These are phyloP conservation scores for Candida vartiovaarae DNA, from an alignment of 805 yeast species.

Conservation along the genomic window DNA sequence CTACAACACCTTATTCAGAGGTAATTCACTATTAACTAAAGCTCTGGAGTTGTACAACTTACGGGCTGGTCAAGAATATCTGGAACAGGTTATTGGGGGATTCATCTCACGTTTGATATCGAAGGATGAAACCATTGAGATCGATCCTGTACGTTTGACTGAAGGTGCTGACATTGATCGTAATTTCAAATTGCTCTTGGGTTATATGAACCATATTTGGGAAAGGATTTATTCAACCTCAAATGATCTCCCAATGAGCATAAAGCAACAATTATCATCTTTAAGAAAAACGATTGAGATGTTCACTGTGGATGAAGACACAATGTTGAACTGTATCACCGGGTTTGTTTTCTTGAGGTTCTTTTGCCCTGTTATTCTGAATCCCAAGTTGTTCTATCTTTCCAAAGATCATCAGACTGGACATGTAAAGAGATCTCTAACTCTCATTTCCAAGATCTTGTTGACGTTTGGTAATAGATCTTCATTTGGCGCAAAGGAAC, in stretches of 20 bases:
- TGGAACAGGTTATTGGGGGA: slow-evolving; percentile 67
- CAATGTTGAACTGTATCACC: slow-evolving; percentile 65
- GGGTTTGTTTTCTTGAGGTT: slow-evolving; percentile 81
- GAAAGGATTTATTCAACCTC: slow-evolving; percentile 52
- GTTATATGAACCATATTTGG: slow-evolving; percentile 60
- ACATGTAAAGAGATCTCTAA: slow-evolving; percentile 66
- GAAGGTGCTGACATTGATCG: slow-evolving; percentile 35
- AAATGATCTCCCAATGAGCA: slow-evolving; percentile 64
- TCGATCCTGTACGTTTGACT: slow-evolving; percentile 63
- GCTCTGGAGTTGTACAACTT: slow-evolving; percentile 72
- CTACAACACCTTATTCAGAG: slow-evolving; percentile 68
- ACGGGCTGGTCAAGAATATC: slow-evolving; percentile 71
- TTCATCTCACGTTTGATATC: slow-evolving; percentile 50
- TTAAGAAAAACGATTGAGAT: slow-evolving; percentile 60
- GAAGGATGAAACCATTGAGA: slow-evolving; percentile 51
- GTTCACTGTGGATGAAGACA: slow-evolving; percentile 41
- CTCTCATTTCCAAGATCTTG: slow-evolving; percentile 72
- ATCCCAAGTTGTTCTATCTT: slow-evolving; percentile 78
- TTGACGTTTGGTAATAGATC: slow-evolving; percentile 75
- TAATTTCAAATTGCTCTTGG: slow-evolving; percentile 42
- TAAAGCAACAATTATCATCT: slow-evolving; percentile 55
- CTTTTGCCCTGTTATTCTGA: slow-evolving; percentile 85
- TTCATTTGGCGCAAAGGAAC: slow-evolving; percentile 75
- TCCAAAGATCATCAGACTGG: slow-evolving; percentile 67
- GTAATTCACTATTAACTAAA: slow-evolving; percentile 77